Percentiles rank a stretch among this genome's conserved stretches.
These are phyloP conservation scores for Neurospora cerealis DNA, from an alignment of 495 filamentous ascomycete genomes.

Conservation along the genomic window DNA sequence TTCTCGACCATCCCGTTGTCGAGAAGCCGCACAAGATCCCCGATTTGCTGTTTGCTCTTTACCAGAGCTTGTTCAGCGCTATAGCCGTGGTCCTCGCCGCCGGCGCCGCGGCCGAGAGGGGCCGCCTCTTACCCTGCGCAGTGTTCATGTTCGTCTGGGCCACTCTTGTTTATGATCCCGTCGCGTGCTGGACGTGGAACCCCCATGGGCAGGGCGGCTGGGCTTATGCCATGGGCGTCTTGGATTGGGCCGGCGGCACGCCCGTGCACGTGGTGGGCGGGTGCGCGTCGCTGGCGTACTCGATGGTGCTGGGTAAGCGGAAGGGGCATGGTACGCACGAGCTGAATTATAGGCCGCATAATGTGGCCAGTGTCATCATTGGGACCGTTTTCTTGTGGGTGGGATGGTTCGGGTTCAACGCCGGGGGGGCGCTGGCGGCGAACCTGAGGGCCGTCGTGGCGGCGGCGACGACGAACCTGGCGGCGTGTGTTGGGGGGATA, in stretches of 20 bases:
- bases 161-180: slow-evolving; percentile 88
- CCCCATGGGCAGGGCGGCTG: slow-evolving; percentile 48
- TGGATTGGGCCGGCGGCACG: slow-evolving; percentile 91
- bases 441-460: slow-evolving; percentile 80
- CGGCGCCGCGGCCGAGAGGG: slow-evolving; percentile 84
- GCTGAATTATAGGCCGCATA: slow-evolving; percentile 92
- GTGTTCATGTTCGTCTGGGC: slow-evolving; percentile 96
- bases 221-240: slow-evolving; percentile 68
- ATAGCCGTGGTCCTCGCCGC: slow-evolving; percentile 91
- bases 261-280: slow-evolving; percentile 92
- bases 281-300: slow-evolving; percentile 76
- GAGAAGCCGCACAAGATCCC: slow-evolving; percentile 60
- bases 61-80: slow-evolving; percentile 92
- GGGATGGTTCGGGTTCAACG: slow-evolving; percentile 98
- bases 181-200: slow-evolving; percentile 99
- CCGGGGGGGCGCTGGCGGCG: slow-evolving; percentile 74
- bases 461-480: slow-evolving; percentile 56
- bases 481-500: slow-evolving; percentile 77
- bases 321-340: slow-evolving; percentile 79
- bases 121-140: slow-evolving; percentile 86
- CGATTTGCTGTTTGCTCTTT: slow-evolving; percentile 84
- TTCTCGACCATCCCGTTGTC: slow-evolving; percentile 67
- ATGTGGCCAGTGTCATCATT: slow-evolving; percentile 90
- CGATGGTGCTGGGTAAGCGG: slow-evolving; percentile 79
- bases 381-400: slow-evolving; percentile 97